These are phyloP conservation scores for Cardiosporidium cionae DNA, from an alignment of 169 alveolate species.

Conservation along the genomic window DNA sequence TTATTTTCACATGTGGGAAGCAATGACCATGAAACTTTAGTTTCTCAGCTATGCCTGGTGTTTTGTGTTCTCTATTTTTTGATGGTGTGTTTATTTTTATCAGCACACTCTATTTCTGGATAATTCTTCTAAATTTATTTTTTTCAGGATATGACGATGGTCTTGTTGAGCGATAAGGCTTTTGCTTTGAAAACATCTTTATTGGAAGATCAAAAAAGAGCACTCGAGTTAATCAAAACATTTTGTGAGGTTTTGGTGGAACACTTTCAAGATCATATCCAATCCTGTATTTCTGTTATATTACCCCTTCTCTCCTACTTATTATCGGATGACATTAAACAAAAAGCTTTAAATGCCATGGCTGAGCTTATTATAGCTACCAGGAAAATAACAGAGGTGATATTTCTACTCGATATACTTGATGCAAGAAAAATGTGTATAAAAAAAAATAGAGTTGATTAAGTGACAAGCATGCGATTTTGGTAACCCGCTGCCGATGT, in stretches of 20 bases:
- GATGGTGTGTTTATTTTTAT: background rate
- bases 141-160: slow-evolving; percentile 18
- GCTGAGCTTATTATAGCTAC: slow-evolving; percentile 66
- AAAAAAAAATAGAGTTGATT: too few relatives aligned
- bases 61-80: background rate
- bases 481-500: too few relatives aligned
- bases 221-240: slow-evolving; percentile 19
- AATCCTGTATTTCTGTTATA: slow-evolving; percentile 45
- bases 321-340: slow-evolving; percentile 61
- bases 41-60: background rate
- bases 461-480: too few relatives aligned
- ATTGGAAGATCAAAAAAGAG: slow-evolving; percentile 17
- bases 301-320: slow-evolving; percentile 53
- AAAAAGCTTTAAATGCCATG: slow-evolving; percentile 60
- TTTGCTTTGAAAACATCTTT: slow-evolving; percentile 8
- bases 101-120: background rate
- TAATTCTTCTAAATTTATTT: background rate
- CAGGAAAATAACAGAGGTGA: slow-evolving; percentile 35
- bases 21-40: background rate
- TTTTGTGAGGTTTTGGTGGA: slow-evolving; percentile 1
- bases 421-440: too few relatives aligned
- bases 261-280: slow-evolving; percentile 3
- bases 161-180: background rate
- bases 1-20: background rate
- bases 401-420: background rate